A percentile compares a stretch with the other conserved stretches of the same genome.
phyloP scores from a whole-genome alignment of 371 early-diverging fungal genomes.

The Lichtheimia corymbifera region DNA sequence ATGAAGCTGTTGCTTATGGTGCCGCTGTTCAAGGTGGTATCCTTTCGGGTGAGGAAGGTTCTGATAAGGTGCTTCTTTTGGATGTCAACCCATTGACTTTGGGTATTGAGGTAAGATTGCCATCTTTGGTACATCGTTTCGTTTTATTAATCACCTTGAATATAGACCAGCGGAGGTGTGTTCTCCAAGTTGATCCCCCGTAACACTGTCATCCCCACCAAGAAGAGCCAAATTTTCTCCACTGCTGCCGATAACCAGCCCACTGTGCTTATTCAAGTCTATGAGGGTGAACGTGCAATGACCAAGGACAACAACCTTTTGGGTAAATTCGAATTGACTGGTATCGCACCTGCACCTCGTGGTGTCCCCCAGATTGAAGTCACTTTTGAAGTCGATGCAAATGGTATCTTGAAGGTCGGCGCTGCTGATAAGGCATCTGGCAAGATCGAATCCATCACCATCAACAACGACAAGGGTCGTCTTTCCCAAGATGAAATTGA shows the following conservation, averaged over 20 bases:
- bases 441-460: slow-evolving; percentile 90
- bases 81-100: slow-evolving; percentile 98
- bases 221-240: slow-evolving; percentile 98
- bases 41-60: slow-evolving; percentile 84
- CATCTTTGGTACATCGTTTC: background rate
- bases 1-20: slow-evolving; percentile 99
- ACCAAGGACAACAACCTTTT: slow-evolving; percentile 96
- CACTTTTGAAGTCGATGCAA: slow-evolving; percentile 97
- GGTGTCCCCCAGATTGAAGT: slow-evolving; percentile 93
- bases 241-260: slow-evolving; percentile 99
- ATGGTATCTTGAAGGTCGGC: slow-evolving; percentile 96
- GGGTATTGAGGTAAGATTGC: slow-evolving; percentile 78
- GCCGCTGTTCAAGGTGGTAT: slow-evolving; percentile 99
- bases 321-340: slow-evolving; percentile 93
- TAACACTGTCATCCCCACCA: slow-evolving; percentile 98
- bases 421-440: slow-evolving; percentile 97
- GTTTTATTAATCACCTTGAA: background rate
- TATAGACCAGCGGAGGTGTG: slow-evolving; percentile 87
- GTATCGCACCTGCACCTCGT: slow-evolving; percentile 85
- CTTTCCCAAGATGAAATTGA: slow-evolving; percentile 95
- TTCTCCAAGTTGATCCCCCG: slow-evolving; percentile 95
- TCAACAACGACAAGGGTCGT: slow-evolving; percentile 95
- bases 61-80: slow-evolving; percentile 86
- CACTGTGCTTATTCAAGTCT: slow-evolving; percentile 96
- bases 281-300: slow-evolving; percentile 97